Evolutionary conservation across 2,329 filamentous ascomycete species (phyloP).

Genomic region (Diaporthe sp.): DNA sequence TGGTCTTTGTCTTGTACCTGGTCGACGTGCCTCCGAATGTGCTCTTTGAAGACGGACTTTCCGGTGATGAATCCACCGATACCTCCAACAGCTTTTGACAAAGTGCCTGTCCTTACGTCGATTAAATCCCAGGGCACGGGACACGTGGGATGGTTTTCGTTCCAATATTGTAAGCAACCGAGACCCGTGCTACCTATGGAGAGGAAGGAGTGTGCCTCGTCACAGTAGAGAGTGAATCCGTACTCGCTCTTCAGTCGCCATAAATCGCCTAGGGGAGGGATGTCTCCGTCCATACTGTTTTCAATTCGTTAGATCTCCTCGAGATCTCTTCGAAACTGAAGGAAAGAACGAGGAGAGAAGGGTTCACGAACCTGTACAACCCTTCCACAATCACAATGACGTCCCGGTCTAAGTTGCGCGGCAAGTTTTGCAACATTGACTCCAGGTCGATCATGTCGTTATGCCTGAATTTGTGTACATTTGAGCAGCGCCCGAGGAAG

Average conservation of each 20-base stretch:
- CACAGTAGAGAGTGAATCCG: slow-evolving; percentile 41
- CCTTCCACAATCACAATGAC: background rate
- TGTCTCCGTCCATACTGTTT: background rate
- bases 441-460: background rate
- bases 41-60: background rate
- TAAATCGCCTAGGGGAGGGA: background rate
- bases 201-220: slow-evolving; percentile 42
- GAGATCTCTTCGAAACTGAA: too few species aligned
- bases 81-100: slow-evolving; percentile 40
- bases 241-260: slow-evolving; percentile 36
- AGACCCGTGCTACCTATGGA: slow-evolving; percentile 40
- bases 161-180: slow-evolving; percentile 42
- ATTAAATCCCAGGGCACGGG: slow-evolving; percentile 37
- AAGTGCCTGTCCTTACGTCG: slow-evolving; percentile 41
- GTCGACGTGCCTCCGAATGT: background rate
- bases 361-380: background rate
- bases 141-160: slow-evolving; percentile 34
- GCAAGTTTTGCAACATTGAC: background rate
- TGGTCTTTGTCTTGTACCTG: background rate
- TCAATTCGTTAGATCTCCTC: background rate
- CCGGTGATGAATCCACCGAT: slow-evolving; percentile 39
- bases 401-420: background rate
- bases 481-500: background rate
- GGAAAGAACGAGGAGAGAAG: background rate
- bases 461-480: background rate